Percentiles rank a stretch among this genome's conserved stretches.
phyloP scores from a whole-genome alignment of 805 yeast species.

The Pichia californica region DNA sequence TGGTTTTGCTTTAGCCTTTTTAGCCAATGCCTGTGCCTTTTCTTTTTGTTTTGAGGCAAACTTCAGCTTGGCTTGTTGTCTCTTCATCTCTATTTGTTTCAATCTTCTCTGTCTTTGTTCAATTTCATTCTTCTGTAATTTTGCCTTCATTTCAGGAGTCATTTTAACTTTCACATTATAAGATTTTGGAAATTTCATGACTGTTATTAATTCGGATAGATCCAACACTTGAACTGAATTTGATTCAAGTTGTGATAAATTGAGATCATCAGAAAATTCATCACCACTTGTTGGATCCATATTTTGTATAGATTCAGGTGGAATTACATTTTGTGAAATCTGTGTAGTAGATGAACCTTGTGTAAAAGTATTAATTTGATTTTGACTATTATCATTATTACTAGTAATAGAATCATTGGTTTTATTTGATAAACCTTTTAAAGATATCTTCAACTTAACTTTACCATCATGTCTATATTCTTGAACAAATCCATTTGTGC shows the following conservation, averaged over 20 bases:
- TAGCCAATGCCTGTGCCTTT: neutral
- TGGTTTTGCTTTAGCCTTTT: neutral
- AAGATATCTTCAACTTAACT: conserved; percentile 8
- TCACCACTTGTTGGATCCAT: neutral
- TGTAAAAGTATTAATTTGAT: neutral
- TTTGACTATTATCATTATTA: neutral
- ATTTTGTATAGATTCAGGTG: too few species aligned
- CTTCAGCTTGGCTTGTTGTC: neutral
- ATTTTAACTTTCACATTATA: neutral
- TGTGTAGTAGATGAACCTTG: neutral
- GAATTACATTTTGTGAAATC: neutral
- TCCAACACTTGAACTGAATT: neutral
- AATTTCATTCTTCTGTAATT: neutral
- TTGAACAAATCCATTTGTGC: conserved; percentile 3
- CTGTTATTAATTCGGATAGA: neutral
- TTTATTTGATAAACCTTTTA: conserved; percentile 4
- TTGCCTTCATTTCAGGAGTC: neutral
- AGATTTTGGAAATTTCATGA: neutral
- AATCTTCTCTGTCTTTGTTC: neutral
- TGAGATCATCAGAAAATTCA: conserved; percentile 6
- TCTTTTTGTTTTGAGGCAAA: neutral
- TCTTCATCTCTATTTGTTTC: neutral
- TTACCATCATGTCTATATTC: conserved; percentile 3
- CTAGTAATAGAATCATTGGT: too few species aligned
- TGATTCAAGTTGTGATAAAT: neutral